These are phyloP conservation scores for Brassica juncea DNA, from an alignment of 345 rosid genomes.

Conservation along the genomic window DNA sequence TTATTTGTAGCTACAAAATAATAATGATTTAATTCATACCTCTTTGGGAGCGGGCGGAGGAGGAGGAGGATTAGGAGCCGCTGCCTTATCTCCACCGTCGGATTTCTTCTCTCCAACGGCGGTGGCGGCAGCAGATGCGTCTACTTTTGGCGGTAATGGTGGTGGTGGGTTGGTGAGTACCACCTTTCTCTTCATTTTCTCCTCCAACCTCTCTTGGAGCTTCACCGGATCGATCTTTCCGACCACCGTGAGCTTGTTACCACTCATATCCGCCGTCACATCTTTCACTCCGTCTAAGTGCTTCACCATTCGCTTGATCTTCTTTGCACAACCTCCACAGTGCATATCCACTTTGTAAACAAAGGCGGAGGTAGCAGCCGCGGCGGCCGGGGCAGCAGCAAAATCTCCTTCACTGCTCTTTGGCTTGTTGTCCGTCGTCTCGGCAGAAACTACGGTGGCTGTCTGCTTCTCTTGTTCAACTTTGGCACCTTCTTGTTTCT, in stretches of 20 bases:
- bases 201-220: slow-evolving; percentile 45
- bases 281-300: slow-evolving; percentile 62
- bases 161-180: slow-evolving; percentile 54
- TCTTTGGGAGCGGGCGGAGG: slow-evolving; percentile 37
- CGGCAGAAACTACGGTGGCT: slow-evolving; percentile 35
- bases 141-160: slow-evolving; percentile 38
- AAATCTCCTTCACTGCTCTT: slow-evolving; percentile 43
- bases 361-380: slow-evolving; percentile 12
- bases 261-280: slow-evolving; percentile 54
- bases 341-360: slow-evolving; percentile 77
- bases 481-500: slow-evolving; percentile 48
- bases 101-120: slow-evolving; percentile 43
- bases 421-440: slow-evolving; percentile 46
- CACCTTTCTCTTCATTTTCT: slow-evolving; percentile 59
- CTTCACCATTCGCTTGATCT: slow-evolving; percentile 50
- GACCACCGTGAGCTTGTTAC: slow-evolving; percentile 63
- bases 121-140: neutral
- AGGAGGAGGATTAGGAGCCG: slow-evolving; percentile 35
- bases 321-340: slow-evolving; percentile 91
- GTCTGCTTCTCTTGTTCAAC: slow-evolving; percentile 55
- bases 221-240: slow-evolving; percentile 73
- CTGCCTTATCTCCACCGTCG: slow-evolving; percentile 42
- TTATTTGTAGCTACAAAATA: neutral
- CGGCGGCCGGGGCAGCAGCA: slow-evolving; percentile 26
- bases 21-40: slow-evolving; percentile 9